phyloP scores from a whole-genome alignment of 2,329 filamentous ascomycete genomes.

The Elsinoe necatrix region DNA sequence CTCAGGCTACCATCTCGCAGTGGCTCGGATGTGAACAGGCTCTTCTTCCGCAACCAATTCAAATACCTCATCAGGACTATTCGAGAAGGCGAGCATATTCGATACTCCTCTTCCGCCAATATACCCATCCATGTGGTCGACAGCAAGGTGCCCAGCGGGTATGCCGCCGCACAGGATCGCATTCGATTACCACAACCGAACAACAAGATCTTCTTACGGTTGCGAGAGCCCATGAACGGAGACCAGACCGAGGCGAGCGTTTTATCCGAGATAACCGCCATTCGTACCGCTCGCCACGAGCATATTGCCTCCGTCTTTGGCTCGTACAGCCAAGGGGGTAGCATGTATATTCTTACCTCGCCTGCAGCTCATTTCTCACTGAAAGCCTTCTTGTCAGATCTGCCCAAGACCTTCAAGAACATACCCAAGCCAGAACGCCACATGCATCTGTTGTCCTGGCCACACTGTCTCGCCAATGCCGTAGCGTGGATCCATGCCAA shows the following conservation, averaged over 20 bases:
- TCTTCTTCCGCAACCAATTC: constrained; percentile 63
- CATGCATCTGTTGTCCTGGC: constrained; percentile 61
- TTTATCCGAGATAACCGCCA: constrained; percentile 6
- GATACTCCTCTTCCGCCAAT: constrained; percentile 5
- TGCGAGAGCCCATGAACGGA: constrained; percentile 4
- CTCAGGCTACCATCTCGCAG: not conserved
- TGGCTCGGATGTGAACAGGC: constrained; percentile 40
- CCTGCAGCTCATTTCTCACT: constrained; percentile 59
- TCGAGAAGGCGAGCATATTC: constrained; percentile 51
- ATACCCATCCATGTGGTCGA: constrained; percentile 9
- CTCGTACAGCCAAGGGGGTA: constrained; percentile 58
- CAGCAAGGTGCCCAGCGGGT: constrained; percentile 1
- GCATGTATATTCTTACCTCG: constrained; percentile 57
- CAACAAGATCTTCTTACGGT: constrained; percentile 2
- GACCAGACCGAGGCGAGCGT: constrained; percentile 9
- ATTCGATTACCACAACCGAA: not conserved
- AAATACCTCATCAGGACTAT: constrained; percentile 58
- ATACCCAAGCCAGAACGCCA: constrained; percentile 53
- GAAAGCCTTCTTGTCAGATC: constrained; percentile 52
- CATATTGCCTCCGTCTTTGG: constrained; percentile 63
- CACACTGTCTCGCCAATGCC: constrained; percentile 63
- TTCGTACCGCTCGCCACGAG: constrained; percentile 38
- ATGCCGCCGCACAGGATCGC: not conserved
- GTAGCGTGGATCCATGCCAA: constrained; percentile 58
- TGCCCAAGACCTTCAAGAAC: constrained; percentile 52